Evolutionary conservation across 441 rosid species (phyloP).

Genomic region (Gossypium davidsonii): DNA sequence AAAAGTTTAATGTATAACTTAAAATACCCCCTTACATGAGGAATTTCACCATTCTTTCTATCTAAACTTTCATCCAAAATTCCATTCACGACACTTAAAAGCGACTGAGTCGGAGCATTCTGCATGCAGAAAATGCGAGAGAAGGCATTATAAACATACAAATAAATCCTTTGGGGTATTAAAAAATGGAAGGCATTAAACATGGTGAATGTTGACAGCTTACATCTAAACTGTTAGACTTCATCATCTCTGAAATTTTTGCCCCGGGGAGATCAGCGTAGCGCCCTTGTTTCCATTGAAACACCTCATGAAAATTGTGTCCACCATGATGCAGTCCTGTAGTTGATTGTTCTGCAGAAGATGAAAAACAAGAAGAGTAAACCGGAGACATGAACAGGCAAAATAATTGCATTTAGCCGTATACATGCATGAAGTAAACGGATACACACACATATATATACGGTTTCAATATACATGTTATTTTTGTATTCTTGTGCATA

Average conservation of each 20-base stretch:
- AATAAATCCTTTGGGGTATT: not conserved
- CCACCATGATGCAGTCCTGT: constrained; percentile 46
- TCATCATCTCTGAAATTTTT: constrained; percentile 78
- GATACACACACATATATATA: not conserved
- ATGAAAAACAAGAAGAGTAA: not conserved
- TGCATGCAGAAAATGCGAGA: constrained; percentile 30
- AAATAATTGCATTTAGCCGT: not conserved
- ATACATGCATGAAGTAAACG: not conserved
- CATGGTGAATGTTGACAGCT: constrained; percentile 10
- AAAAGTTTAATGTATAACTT: too few species aligned
- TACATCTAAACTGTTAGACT: constrained; percentile 75
- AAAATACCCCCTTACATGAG: constrained; percentile 51
- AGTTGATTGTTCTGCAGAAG: constrained; percentile 42
- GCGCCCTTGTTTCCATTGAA: constrained; percentile 66
- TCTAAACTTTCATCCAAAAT: constrained; percentile 79
- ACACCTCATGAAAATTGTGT: constrained; percentile 66
- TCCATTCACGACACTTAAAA: constrained; percentile 71
- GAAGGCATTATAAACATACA: constrained; percentile 11
- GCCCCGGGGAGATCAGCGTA: constrained; percentile 67
- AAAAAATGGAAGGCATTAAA: constrained; percentile 1
- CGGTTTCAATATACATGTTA: not conserved
- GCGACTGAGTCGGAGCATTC: constrained; percentile 94
- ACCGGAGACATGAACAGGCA: not conserved
- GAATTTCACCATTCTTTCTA: constrained; percentile 67
- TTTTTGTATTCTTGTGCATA: not conserved